Evolutionary conservation across 331 rosid species (phyloP).

Genomic region (Erythrophleum ivorense): DNA sequence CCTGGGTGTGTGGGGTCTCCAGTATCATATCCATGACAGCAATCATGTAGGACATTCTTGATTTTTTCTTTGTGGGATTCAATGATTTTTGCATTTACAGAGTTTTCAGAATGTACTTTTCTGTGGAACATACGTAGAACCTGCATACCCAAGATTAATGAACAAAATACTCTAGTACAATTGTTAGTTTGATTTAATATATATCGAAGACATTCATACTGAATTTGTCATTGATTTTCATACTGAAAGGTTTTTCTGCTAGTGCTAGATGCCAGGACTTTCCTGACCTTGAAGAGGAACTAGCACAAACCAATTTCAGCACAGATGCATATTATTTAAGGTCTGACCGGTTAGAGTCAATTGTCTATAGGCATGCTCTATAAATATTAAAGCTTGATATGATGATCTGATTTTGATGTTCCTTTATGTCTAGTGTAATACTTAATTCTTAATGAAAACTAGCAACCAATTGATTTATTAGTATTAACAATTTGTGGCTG

Average conservation of each 20-base stretch:
- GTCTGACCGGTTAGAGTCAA: constrained; percentile 5
- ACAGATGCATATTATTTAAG: constrained; percentile 4
- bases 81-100: constrained; percentile 38
- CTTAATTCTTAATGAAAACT: constrained; percentile 33
- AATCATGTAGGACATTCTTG: constrained; percentile 42
- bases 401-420: constrained; percentile 20
- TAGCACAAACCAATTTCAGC: background rate
- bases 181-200: constrained; percentile 7
- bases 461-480: constrained; percentile 23
- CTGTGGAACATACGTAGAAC: constrained; percentile 68
- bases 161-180: constrained; percentile 28
- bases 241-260: constrained; percentile 1
- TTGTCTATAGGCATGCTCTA: constrained; percentile 1
- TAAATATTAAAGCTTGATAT: constrained; percentile 4
- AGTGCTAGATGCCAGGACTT: constrained; percentile 29
- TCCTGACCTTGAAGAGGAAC: constrained; percentile 19
- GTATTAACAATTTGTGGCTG: background rate
- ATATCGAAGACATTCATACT: constrained; percentile 19
- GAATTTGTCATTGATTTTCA: constrained; percentile 28
- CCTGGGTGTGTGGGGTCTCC: constrained; percentile 40
- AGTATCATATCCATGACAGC: constrained; percentile 40
- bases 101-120: constrained; percentile 76
- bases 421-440: background rate
- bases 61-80: constrained; percentile 47
- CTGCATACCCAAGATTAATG: constrained; percentile 55